Evolutionary conservation across 2,329 filamentous ascomycete species (phyloP).

Genomic region (Didymella exigua): DNA sequence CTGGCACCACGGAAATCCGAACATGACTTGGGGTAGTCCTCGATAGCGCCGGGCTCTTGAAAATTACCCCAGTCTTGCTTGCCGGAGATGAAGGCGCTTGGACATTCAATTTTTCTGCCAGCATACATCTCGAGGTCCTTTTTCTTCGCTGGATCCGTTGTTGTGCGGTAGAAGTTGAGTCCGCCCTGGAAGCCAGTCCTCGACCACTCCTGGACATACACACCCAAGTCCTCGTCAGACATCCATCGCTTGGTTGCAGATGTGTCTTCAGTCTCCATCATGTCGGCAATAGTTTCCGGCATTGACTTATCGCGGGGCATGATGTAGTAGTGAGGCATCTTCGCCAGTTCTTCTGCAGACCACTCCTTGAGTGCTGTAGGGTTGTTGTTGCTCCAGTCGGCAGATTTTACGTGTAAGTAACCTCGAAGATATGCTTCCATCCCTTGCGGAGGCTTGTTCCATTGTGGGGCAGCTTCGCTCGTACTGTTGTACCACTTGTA

Average conservation of each 20-base stretch:
- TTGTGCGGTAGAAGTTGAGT: constrained; percentile 70
- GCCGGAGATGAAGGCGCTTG: constrained; percentile 66
- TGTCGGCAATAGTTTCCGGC: constrained; percentile 61
- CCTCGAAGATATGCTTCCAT: constrained; percentile 67
- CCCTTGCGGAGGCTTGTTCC: constrained; percentile 57
- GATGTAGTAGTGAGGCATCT: constrained; percentile 72
- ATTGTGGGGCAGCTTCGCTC: constrained; percentile 53
- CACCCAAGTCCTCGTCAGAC: constrained; percentile 59
- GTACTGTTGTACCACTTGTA: constrained; percentile 72
- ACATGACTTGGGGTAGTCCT: constrained; percentile 61
- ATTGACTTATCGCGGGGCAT: constrained; percentile 65
- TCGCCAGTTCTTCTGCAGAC: constrained; percentile 62
- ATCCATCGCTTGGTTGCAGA: constrained; percentile 61
- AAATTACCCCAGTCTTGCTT: constrained; percentile 70
- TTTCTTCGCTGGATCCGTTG: constrained; percentile 56
- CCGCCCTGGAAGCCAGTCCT: constrained; percentile 69
- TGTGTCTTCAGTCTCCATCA: constrained; percentile 61
- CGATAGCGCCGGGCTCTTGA: constrained; percentile 68
- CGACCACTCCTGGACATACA: constrained; percentile 66
- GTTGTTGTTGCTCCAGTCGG: constrained; percentile 62
- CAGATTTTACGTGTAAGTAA: constrained; percentile 72
- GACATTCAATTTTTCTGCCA: constrained; percentile 65
- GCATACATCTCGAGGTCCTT: constrained; percentile 65
- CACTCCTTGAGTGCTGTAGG: constrained; percentile 61
- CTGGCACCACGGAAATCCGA: constrained; percentile 59